These are phyloP conservation scores for Fusarium globosum DNA, from an alignment of 2,329 filamentous ascomycete species.

Conservation along the genomic window DNA sequence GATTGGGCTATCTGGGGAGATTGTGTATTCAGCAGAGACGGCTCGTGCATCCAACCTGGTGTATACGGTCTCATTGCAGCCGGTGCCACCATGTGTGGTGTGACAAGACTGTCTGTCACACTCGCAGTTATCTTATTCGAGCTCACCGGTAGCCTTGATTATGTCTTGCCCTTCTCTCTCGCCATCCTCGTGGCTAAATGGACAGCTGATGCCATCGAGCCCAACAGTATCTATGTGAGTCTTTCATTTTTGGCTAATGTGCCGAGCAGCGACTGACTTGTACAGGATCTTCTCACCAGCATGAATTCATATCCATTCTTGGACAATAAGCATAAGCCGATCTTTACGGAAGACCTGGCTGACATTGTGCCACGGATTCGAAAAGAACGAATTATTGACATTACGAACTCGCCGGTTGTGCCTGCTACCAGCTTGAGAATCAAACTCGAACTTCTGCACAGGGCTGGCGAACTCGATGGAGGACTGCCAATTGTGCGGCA, in stretches of 20 bases:
- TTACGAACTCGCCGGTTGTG: conserved; percentile 83
- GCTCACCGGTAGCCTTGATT: conserved; percentile 92
- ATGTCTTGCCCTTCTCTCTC: conserved; percentile 93
- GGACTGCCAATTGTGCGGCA: conserved; percentile 88
- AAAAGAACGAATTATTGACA: conserved; percentile 85
- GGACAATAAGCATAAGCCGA: conserved; percentile 93
- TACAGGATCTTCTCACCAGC: conserved; percentile 86
- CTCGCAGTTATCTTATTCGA: conserved; percentile 96
- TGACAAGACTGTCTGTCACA: conserved; percentile 92
- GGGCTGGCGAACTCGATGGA: conserved; percentile 89
- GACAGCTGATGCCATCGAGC: conserved; percentile 96
- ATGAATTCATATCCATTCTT: conserved; percentile 98
- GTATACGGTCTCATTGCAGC: conserved; percentile 96
- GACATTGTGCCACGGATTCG: conserved; percentile 85
- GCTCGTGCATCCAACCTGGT: conserved; percentile 93
- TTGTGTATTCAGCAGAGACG: conserved; percentile 76
- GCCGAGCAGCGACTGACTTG: conserved; percentile 19
- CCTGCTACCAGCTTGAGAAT: conserved; percentile 78
- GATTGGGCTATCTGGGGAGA: conserved; percentile 77
- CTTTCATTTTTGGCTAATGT: conserved; percentile 8
- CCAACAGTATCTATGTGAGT: conserved; percentile 87
- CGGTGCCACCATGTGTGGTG: conserved; percentile 97
- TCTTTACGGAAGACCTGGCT: conserved; percentile 88
- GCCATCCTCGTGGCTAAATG: conserved; percentile 96
- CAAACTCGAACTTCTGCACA: conserved; percentile 85